Conservation (phyloP, 129 eudicot genomes). For the Tagetes patula region DNA sequence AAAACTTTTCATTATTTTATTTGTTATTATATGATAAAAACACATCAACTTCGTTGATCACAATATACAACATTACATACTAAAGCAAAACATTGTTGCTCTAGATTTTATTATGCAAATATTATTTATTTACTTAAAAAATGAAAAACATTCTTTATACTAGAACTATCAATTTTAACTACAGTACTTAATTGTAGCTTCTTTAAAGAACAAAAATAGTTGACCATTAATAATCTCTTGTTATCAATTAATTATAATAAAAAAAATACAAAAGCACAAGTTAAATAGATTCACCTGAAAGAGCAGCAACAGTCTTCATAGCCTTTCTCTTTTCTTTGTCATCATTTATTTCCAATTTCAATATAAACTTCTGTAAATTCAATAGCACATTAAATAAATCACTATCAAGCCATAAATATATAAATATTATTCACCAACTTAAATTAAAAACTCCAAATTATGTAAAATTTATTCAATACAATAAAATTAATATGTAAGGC, state of each 20-base stretch:
- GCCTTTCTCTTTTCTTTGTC: conserved; percentile 52
- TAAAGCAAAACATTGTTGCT: neutral
- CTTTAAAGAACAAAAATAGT: neutral
- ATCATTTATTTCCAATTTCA: conserved; percentile 43
- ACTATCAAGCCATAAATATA: neutral
- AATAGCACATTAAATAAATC: neutral
- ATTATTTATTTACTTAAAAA: neutral
- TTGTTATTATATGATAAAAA: neutral
- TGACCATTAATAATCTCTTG: neutral
- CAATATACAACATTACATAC: too few species aligned
- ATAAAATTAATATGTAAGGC: neutral
- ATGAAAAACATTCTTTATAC: neutral
- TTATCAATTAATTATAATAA: neutral
- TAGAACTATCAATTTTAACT: neutral
- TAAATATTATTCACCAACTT: neutral
- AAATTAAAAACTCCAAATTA: neutral
- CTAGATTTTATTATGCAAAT: neutral
- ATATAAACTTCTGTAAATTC: conserved; percentile 38
- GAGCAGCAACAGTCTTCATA: conserved; percentile 47
- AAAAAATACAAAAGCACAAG: neutral
- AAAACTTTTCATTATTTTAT: too few species aligned
- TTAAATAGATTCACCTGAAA: conserved; percentile 32
- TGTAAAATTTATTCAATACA: neutral
- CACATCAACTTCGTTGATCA: neutral
- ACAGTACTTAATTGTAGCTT: neutral